A percentile compares a stretch with the other conserved stretches of the same genome.
Conservation (phyloP, 768 basidiomycete genomes). For the Mycena galericulata region DNA sequence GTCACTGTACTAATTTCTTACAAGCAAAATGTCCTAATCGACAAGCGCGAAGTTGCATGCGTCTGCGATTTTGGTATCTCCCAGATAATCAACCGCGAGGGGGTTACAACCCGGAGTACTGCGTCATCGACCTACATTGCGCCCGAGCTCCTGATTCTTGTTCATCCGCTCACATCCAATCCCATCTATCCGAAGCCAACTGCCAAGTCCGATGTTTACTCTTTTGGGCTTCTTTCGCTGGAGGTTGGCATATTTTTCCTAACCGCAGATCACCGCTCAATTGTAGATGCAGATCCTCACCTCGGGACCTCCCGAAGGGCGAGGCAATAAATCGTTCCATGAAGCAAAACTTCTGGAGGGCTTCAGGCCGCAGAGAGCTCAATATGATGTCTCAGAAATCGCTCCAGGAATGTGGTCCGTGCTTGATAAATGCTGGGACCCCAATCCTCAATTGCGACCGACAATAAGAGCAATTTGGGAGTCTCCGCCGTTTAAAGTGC, state of each 20-base stretch:
- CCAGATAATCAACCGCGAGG: conserved; percentile 13
- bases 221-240: conserved; percentile 14
- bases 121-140: conserved; percentile 12
- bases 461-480: conserved; percentile 14
- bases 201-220: conserved; percentile 8
- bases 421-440: conserved; percentile 17
- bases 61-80: conserved; percentile 4
- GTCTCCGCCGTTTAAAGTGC: conserved; percentile 10
- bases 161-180: conserved; percentile 14
- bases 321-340: conserved; percentile 12
- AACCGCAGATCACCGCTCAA: conserved; percentile 10
- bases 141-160: conserved; percentile 10
- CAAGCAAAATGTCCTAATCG: conserved; percentile 18
- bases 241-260: conserved; percentile 4
- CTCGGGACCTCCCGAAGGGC: conserved; percentile 13
- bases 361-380: conserved; percentile 16
- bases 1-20: conserved; percentile 6
- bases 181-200: conserved; percentile 16
- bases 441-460: conserved; percentile 13
- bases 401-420: conserved; percentile 14
- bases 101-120: conserved; percentile 5
- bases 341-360: conserved; percentile 17
- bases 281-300: conserved; percentile 14
- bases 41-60: conserved; percentile 11
- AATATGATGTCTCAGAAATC: conserved; percentile 14